A percentile compares a stretch with the other conserved stretches of the same genome.
Conservation (phyloP, 208 protist species). For the Trypanosoma caninum region DNA sequence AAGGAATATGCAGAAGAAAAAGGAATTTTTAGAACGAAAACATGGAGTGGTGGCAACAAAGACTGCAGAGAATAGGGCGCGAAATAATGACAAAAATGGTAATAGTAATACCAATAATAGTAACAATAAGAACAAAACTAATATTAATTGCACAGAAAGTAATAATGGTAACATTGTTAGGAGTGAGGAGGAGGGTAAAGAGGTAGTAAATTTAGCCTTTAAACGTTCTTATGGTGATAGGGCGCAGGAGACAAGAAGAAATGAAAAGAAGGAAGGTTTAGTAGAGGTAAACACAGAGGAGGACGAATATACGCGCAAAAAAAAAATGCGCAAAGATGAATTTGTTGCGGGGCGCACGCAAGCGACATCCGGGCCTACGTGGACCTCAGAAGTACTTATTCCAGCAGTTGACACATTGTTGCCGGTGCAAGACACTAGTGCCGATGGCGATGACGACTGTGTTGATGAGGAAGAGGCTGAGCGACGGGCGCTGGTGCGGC, state of each 20-base stretch:
- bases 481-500: constrained; percentile 35
- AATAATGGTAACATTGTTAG: constrained; percentile 1
- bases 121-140: constrained; percentile 3
- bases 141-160: no score
- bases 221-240: no score
- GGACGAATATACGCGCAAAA: background rate
- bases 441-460: constrained; percentile 14
- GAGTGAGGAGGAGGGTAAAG: background rate
- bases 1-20: constrained; percentile 56
- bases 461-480: constrained; percentile 23
- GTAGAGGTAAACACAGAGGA: constrained; percentile 17
- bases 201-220: constrained; percentile 1
- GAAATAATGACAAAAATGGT: no score
- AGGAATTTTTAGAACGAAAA: constrained; percentile 20
- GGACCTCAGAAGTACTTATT: constrained; percentile 66
- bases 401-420: no score
- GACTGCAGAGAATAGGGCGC: no score
- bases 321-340: constrained; percentile 32
- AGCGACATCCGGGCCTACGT: constrained; percentile 60
- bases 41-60: background rate
- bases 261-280: background rate
- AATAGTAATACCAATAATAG: constrained; percentile 11
- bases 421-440: background rate
- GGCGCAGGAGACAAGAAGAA: background rate
- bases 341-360: constrained; percentile 70